Conservation (phyloP, 192 early-diverging fungal genomes). For the Coemansia aciculifera region DNA sequence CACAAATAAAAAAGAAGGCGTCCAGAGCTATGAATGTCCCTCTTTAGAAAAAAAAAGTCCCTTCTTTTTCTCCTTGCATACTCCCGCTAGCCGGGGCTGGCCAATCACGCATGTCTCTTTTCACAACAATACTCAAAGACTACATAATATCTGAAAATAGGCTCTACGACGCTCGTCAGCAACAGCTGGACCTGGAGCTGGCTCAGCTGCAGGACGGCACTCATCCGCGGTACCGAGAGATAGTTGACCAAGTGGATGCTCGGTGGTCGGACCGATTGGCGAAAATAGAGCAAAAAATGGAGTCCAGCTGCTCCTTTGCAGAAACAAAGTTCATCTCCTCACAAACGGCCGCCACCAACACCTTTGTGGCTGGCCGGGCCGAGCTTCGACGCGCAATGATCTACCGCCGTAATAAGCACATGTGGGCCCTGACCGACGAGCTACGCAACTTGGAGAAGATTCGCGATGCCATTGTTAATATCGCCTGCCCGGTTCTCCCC, state of each 20-base stretch:
- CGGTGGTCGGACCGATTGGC: conserved; percentile 41
- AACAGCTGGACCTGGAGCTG: conserved; percentile 43
- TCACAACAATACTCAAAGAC: neutral
- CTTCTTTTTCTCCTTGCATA: conserved; percentile 3
- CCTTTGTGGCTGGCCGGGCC: conserved; percentile 20
- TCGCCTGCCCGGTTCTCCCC: conserved; percentile 18
- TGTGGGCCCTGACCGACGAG: conserved; percentile 46
- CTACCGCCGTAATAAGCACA: conserved; percentile 25
- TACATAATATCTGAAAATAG: conserved; percentile 16
- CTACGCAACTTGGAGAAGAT: conserved; percentile 39
- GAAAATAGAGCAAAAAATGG: conserved; percentile 32
- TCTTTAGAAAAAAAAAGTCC: neutral
- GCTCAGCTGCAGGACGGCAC: conserved; percentile 42
- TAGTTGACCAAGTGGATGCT: conserved; percentile 37
- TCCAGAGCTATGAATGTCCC: conserved; percentile 6
- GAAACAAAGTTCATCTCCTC: conserved; percentile 22
- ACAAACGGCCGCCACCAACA: conserved; percentile 12
- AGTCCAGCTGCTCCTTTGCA: conserved; percentile 23
- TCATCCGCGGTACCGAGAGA: conserved; percentile 45
- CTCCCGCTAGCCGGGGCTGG: conserved; percentile 4
- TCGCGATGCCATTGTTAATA: conserved; percentile 29
- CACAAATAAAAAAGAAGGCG: neutral
- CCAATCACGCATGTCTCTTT: neutral
- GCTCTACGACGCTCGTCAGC: conserved; percentile 40
- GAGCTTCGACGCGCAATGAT: conserved; percentile 43